Percentiles rank a stretch among this genome's conserved stretches.
Conservation (phyloP, 768 basidiomycete genomes). For the Gymnopilus dilepis region DNA sequence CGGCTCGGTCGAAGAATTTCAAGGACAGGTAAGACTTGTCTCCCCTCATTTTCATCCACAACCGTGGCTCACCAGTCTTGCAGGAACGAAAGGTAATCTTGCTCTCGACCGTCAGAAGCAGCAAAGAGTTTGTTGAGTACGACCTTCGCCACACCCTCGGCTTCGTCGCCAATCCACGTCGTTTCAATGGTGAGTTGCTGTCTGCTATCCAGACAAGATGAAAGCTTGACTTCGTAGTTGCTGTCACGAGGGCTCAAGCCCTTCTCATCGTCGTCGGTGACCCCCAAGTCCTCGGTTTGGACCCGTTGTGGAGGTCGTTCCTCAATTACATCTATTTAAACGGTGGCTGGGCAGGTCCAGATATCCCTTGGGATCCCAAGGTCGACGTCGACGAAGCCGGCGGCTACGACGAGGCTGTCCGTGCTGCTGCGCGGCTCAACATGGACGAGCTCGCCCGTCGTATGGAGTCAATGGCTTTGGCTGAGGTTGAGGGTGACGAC, state of each 20-base stretch:
- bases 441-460: conserved; percentile 48
- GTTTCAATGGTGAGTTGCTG: conserved; percentile 76
- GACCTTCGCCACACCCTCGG: conserved; percentile 62
- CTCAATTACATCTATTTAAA: conserved; percentile 59
- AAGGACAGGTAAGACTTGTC: conserved; percentile 52
- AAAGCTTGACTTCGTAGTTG: conserved; percentile 42
- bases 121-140: conserved; percentile 55
- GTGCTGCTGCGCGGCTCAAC: conserved; percentile 37
- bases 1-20: conserved; percentile 73
- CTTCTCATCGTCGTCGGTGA: conserved; percentile 66
- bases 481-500: conserved; percentile 35
- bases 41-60: too few relatives aligned
- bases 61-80: too few relatives aligned
- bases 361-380: conserved; percentile 55
- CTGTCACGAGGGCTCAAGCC: conserved; percentile 65
- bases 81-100: conserved; percentile 63
- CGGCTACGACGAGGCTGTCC: conserved; percentile 43
- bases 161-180: conserved; percentile 63
- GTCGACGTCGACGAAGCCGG: conserved; percentile 42
- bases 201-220: too few relatives aligned
- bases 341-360: conserved; percentile 59
- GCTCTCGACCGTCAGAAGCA: conserved; percentile 64
- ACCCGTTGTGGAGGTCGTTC: conserved; percentile 67
- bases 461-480: conserved; percentile 38
- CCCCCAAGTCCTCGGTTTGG: conserved; percentile 60